These are phyloP conservation scores for Singerocomus inundabilis DNA, from an alignment of 1,284 basidiomycete species.

Conservation along the genomic window DNA sequence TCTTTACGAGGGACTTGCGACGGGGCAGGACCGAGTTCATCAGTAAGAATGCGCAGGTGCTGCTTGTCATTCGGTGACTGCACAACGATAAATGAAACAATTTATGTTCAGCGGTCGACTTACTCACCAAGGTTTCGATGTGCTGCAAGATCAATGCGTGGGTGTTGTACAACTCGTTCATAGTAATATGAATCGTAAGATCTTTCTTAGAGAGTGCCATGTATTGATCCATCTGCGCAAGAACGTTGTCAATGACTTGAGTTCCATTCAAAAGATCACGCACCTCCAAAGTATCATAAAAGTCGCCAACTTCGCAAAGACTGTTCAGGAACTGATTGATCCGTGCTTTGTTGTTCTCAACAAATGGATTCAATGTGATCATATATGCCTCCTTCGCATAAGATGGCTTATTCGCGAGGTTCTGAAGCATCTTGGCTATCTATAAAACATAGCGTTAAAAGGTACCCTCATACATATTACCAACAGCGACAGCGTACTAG, in stretches of 20 bases:
- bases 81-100: conserved; percentile 5
- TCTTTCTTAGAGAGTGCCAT: conserved; percentile 99
- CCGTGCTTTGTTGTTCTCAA: conserved; percentile 95
- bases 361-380: conserved; percentile 97
- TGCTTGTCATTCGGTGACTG: conserved; percentile 97
- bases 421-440: conserved; percentile 99
- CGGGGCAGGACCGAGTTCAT: conserved; percentile 92
- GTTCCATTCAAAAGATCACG: conserved; percentile 16
- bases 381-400: conserved; percentile 99
- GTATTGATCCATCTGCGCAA: conserved; percentile 96
- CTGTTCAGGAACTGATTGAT: conserved; percentile 98
- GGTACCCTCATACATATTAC: not conserved
- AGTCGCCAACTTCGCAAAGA: conserved; percentile 97
- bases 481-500: conserved; percentile 51
- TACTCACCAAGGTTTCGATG: conserved; percentile 85
- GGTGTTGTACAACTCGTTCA: conserved; percentile 99
- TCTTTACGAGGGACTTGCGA: conserved; percentile 96
- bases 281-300: conserved; percentile 98
- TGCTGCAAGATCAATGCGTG: conserved; percentile 94
- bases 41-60: conserved; percentile 92
- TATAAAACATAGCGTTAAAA: conserved; percentile 32
- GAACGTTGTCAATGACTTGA: not conserved
- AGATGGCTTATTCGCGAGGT: conserved; percentile 97
- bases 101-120: not conserved
- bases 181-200: conserved; percentile 96